These are phyloP conservation scores for Stemphylium vesicarium DNA, from an alignment of 2,329 filamentous ascomycete species.

Conservation along the genomic window DNA sequence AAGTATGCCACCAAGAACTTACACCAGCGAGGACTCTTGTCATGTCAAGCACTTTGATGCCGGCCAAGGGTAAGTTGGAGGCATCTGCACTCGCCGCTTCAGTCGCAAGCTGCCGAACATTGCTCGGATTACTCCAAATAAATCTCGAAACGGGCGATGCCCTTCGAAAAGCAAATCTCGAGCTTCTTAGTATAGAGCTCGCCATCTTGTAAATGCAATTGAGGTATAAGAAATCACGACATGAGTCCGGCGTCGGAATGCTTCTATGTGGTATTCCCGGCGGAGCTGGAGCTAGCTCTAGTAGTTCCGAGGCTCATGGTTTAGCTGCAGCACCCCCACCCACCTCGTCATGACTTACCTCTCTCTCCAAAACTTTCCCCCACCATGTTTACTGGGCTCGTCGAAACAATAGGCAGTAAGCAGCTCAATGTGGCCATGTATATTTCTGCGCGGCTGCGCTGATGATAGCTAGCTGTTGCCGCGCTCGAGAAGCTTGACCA, in stretches of 20 bases:
- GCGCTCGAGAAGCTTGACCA: slow-evolving; percentile 80
- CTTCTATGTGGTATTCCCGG: slow-evolving; percentile 20
- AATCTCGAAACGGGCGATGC: not conserved
- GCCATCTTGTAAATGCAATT: slow-evolving; percentile 20
- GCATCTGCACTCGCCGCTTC: slow-evolving; percentile 47
- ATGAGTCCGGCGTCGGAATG: slow-evolving; percentile 5
- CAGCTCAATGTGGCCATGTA: not conserved
- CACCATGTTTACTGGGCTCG: slow-evolving; percentile 85
- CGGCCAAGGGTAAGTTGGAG: slow-evolving; percentile 73
- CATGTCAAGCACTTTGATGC: slow-evolving; percentile 92
- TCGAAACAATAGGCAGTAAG: slow-evolving; percentile 79
- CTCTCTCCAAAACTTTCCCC: slow-evolving; percentile 8
- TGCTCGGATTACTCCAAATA: slow-evolving; percentile 16
- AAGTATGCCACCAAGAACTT: slow-evolving; percentile 47
- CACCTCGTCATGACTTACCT: slow-evolving; percentile 1
- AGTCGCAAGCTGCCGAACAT: slow-evolving; percentile 51
- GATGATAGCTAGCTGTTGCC: slow-evolving; percentile 71
- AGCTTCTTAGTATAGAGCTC: slow-evolving; percentile 19
- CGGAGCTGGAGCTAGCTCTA: slow-evolving; percentile 15
- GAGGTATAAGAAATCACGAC: not conserved
- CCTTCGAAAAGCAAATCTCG: slow-evolving; percentile 18
- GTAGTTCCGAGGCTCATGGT: slow-evolving; percentile 28
- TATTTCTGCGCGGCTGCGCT: slow-evolving; percentile 29
- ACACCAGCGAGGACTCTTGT: slow-evolving; percentile 94
- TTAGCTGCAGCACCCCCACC: slow-evolving; percentile 31